Evolutionary conservation across 805 yeast genomes (phyloP), one percentile per base, ranked within the genome.

Genomic region (Metschnikowia corniflorae): DNA sequence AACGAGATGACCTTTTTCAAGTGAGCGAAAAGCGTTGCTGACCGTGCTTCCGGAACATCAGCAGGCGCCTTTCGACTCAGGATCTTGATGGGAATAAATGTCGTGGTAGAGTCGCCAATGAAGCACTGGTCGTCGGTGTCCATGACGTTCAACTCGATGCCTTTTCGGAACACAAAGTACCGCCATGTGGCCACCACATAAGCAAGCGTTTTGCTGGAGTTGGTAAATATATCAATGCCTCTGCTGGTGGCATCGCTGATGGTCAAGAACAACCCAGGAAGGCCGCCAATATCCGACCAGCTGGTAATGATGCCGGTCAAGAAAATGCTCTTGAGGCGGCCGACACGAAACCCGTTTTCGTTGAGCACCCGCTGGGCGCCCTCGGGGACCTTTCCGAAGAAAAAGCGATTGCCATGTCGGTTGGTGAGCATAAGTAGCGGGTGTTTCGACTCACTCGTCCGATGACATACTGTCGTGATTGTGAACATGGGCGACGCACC

Each of bases 241-340:
- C 73, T 71, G 43, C 73, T 69, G 2, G 87, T 88, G 49, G 86
- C 84, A 49, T 87, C 96, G 39, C 86, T 79, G 10, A 84, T 68
- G 0, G 97, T 86, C 33, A 91, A 63, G 32, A 91, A 75, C 50
- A 86, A 63, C 0, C 98, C 98, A 0, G 97, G 97, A 6, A 91
- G 59, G 0, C 98, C 98, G n/a, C 95, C 86, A 2, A 87, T 63
- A n/a, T 81, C 71, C 5, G 72, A 57, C 96, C 96, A 91, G 36
- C 73, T 60, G 15, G 55, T 44, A 8, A 85, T 43, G n/a, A 65
- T 65, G 3, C 98, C 98, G 0, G 96, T 80, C 4, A 93, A 53
- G 51, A 86, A 89, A 4, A 91, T 64, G 24, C 78, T 75, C 31
- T 74, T 70, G 21, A 86, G 58, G 43, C 75, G 80, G 2, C 80